phyloP scores from a whole-genome alignment of 2,329 filamentous ascomycete species.

The Pseudocercospora fuligena region DNA sequence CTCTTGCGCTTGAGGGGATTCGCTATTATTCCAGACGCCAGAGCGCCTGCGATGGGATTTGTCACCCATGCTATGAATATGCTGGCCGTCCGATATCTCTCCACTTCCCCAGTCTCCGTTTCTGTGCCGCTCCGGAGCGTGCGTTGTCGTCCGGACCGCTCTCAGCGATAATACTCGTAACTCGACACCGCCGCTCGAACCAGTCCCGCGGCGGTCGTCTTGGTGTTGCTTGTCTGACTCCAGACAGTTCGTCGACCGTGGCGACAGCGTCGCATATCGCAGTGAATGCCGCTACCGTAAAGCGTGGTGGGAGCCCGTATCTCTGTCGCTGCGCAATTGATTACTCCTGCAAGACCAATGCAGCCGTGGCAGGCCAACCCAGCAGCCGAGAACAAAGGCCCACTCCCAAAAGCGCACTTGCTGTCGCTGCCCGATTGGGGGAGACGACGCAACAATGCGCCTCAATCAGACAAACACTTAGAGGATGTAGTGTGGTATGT shows the following conservation, averaged over 20 bases:
- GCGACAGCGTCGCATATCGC: conserved; percentile 17
- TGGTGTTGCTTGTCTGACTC: background rate
- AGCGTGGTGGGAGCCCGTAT: conserved; percentile 1
- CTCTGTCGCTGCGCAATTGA: background rate
- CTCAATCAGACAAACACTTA: background rate
- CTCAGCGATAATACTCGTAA: background rate
- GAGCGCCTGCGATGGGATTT: conserved; percentile 28
- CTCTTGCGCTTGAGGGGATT: conserved; percentile 22
- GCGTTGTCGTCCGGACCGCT: background rate
- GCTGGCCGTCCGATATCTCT: background rate
- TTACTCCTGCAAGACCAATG: no score
- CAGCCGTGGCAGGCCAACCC: no score
- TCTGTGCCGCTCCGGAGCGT: background rate
- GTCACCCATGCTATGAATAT: conserved; percentile 20
- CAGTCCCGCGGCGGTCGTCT: conserved; percentile 7
- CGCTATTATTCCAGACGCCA: conserved; percentile 27
- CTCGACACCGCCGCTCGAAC: background rate
- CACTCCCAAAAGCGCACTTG: background rate
- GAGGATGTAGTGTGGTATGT: background rate
- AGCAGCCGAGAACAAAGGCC: background rate
- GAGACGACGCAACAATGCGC: background rate
- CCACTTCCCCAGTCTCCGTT: conserved; percentile 1
- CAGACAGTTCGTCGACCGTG: conserved; percentile 1
- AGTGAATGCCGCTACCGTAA: background rate
- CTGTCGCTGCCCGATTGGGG: conserved; percentile 4